Evolutionary conservation across 2,329 filamentous ascomycete genomes (phyloP).

Genomic region (Epichloe gansuensis): DNA sequence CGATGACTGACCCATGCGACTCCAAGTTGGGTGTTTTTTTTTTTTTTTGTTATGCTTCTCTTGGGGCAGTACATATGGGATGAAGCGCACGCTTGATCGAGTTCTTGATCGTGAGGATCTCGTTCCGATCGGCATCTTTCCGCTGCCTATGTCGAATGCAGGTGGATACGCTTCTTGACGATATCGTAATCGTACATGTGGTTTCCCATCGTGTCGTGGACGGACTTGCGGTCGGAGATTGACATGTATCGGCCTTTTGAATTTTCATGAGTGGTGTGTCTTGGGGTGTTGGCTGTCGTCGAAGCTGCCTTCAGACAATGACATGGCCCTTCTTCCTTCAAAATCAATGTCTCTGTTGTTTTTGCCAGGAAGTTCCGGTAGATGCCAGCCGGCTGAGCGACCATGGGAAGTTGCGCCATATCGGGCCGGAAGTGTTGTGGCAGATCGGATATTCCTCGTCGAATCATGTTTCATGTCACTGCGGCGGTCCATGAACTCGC

Average conservation of each 20-base stretch:
- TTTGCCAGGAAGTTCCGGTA: constrained; percentile 26
- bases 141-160: constrained; percentile 40
- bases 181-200: constrained; percentile 42
- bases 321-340: constrained; percentile 49
- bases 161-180: constrained; percentile 35
- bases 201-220: constrained; percentile 39
- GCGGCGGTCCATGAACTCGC: too few relatives aligned
- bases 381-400: constrained; percentile 25
- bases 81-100: constrained; percentile 13
- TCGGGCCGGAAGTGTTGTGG: background rate
- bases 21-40: background rate
- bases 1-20: constrained; percentile 27
- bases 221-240: constrained; percentile 41
- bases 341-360: constrained; percentile 35
- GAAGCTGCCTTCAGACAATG: constrained; percentile 52
- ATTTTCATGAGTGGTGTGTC: constrained; percentile 44
- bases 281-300: constrained; percentile 40
- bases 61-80: too few relatives aligned
- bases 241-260: constrained; percentile 39
- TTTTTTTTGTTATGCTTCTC: too few relatives aligned
- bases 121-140: constrained; percentile 26
- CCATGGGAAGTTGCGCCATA: constrained; percentile 16
- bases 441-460: background rate
- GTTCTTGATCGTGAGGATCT: constrained; percentile 43
- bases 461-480: too few relatives aligned